phyloP scores from a whole-genome alignment of 345 rosid genomes.

The Sonneratia alba region DNA sequence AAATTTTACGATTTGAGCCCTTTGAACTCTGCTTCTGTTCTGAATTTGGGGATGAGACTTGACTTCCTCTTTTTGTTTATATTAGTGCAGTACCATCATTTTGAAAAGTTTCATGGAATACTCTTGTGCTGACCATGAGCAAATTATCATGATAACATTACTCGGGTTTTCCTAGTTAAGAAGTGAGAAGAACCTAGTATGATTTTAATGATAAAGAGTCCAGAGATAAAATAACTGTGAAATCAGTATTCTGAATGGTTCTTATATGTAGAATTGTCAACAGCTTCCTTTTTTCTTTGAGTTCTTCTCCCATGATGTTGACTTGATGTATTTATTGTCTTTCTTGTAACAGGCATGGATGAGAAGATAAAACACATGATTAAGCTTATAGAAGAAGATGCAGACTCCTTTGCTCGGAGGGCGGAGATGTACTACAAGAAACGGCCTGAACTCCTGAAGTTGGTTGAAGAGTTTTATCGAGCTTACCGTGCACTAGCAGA shows the following conservation, averaged over 20 bases:
- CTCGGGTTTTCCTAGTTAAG: not conserved
- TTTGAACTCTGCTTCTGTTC: not conserved
- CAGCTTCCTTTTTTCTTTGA: not conserved
- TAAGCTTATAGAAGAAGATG: slow-evolving; percentile 95
- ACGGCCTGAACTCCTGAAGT: slow-evolving; percentile 91
- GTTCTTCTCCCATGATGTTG: not conserved
- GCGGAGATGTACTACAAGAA: slow-evolving; percentile 98
- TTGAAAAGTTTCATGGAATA: not conserved
- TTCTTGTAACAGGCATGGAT: slow-evolving; percentile 72
- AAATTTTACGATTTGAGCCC: not conserved
- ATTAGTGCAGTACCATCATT: not conserved
- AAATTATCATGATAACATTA: not conserved
- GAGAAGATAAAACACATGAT: slow-evolving; percentile 86
- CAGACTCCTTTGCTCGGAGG: slow-evolving; percentile 97
- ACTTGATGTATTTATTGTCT: not conserved
- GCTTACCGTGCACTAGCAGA: slow-evolving; percentile 96
- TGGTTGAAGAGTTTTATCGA: slow-evolving; percentile 97
- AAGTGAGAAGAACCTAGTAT: not conserved
- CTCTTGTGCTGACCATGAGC: not conserved
- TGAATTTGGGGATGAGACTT: no score
- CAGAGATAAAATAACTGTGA: not conserved
- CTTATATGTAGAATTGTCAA: not conserved
- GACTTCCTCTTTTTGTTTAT: no score
- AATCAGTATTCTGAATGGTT: not conserved
- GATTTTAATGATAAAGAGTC: not conserved